Percentiles rank a stretch among this genome's conserved stretches.
Evolutionary conservation across 805 yeast species (phyloP).

Genomic region (Suhomyces emberorum): DNA sequence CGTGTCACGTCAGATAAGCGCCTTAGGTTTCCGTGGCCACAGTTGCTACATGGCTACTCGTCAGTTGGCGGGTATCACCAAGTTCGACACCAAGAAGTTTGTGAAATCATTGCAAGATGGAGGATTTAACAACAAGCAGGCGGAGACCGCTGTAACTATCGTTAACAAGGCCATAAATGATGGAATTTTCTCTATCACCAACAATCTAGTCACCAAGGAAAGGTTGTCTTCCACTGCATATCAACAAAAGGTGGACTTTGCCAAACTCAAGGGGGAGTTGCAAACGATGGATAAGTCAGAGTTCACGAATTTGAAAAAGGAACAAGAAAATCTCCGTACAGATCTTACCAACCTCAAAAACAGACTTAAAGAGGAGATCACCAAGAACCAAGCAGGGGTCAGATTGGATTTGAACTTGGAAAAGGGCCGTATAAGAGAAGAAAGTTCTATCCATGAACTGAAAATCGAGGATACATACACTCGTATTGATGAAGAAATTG

Average conservation of each 20-base stretch:
- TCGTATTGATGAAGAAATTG: conserved; percentile 90
- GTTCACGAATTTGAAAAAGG: conserved; percentile 74
- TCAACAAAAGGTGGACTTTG: conserved; percentile 95
- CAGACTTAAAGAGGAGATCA: conserved; percentile 83
- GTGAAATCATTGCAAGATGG: conserved; percentile 70
- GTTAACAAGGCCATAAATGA: conserved; percentile 75
- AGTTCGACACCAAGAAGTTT: conserved; percentile 76
- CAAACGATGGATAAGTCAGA: conserved; percentile 86
- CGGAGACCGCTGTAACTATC: conserved; percentile 73
- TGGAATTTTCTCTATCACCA: conserved; percentile 70
- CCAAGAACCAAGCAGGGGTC: conserved; percentile 86
- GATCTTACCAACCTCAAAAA: conserved; percentile 86
- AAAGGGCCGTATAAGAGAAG: conserved; percentile 94
- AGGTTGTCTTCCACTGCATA: conserved; percentile 80
- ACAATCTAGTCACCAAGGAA: conserved; percentile 81
- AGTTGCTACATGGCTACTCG: neutral
- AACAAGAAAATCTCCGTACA: conserved; percentile 78
- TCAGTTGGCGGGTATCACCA: conserved; percentile 30
- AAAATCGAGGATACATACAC: conserved; percentile 94
- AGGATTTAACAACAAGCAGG: conserved; percentile 65
- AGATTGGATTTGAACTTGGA: conserved; percentile 87
- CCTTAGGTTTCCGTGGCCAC: no score
- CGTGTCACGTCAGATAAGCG: no score
- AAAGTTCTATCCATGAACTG: conserved; percentile 85
- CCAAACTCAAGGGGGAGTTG: conserved; percentile 87